A percentile compares a stretch with the other conserved stretches of the same genome.
phyloP scores from a whole-genome alignment of 176 grass and related monocot genomes.

The Chrysopogon serrulatus region DNA sequence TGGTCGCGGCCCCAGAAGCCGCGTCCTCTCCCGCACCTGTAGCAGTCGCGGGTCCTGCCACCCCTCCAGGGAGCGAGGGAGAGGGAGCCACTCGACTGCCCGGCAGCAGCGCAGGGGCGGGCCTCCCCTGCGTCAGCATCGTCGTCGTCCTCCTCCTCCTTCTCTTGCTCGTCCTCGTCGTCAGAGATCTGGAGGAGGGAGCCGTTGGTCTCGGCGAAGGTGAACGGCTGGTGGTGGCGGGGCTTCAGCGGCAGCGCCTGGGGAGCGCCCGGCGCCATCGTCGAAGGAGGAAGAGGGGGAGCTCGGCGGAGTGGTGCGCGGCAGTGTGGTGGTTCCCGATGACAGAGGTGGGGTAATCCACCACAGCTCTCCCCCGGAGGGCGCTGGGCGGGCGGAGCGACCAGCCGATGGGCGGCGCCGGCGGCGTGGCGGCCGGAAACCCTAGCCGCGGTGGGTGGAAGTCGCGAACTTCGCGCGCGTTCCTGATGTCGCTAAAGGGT shows the following conservation, averaged over 20 bases:
- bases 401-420: too few species aligned
- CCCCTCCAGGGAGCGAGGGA: constrained; percentile 17
- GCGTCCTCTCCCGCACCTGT: constrained; percentile 58
- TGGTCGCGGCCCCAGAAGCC: constrained; percentile 60
- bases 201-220: constrained; percentile 42
- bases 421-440: too few species aligned
- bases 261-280: too few species aligned
- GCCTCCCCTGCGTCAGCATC: background rate
- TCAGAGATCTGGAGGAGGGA: constrained; percentile 42
- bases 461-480: too few species aligned
- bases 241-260: too few species aligned
- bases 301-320: too few species aligned
- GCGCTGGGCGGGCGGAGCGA: background rate
- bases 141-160: background rate
- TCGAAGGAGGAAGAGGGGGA: too few species aligned
- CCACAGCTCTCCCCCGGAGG: background rate
- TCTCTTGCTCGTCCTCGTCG: background rate
- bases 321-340: constrained; percentile 77
- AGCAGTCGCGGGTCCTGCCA: constrained; percentile 48
- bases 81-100: constrained; percentile 32
- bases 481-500: too few species aligned
- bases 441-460: too few species aligned
- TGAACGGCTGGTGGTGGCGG: too few species aligned
- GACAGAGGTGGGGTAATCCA: constrained; percentile 76
- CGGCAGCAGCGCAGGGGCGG: constrained; percentile 4